Evolutionary conservation across 345 rosid genomes (phyloP).

Genomic region (Orychophragmus violaceus): DNA sequence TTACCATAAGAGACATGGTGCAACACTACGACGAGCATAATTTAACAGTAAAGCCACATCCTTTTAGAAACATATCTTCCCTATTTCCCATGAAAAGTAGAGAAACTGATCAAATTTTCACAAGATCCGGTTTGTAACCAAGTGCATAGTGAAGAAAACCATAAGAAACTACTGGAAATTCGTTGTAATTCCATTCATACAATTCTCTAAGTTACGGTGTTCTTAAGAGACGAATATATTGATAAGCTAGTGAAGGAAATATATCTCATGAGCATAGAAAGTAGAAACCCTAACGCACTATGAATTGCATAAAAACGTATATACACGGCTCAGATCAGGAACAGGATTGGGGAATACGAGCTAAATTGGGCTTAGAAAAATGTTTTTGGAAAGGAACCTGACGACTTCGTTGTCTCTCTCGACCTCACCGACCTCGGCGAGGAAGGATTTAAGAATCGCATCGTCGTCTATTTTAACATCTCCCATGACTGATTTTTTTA

Average conservation of each 20-base stretch:
- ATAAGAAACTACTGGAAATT: not conserved
- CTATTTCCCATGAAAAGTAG: not conserved
- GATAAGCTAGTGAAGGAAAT: not conserved
- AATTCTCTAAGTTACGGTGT: not conserved
- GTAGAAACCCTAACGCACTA: conserved; percentile 32
- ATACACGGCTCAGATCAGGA: conserved; percentile 10
- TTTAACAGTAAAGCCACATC: not conserved
- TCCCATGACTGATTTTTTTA: conserved; percentile 39
- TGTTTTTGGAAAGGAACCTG: conserved; percentile 41
- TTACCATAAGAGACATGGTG: not conserved
- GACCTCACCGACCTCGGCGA: conserved; percentile 94
- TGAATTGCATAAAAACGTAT: not conserved
- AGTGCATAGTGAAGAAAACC: not conserved
- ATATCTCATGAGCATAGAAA: not conserved
- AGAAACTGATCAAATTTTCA: not conserved
- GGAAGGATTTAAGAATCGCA: conserved; percentile 83
- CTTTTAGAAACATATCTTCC: not conserved
- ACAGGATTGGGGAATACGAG: not conserved
- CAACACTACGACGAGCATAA: not conserved
- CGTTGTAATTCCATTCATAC: not conserved
- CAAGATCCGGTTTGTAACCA: not conserved
- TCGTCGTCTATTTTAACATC: conserved; percentile 55
- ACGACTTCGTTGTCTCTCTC: conserved; percentile 93
- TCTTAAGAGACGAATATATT: not conserved
- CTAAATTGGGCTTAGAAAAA: not conserved